These are phyloP conservation scores for Metschnikowia peoriensis DNA, from an alignment of 805 yeast species.

Conservation along the genomic window DNA sequence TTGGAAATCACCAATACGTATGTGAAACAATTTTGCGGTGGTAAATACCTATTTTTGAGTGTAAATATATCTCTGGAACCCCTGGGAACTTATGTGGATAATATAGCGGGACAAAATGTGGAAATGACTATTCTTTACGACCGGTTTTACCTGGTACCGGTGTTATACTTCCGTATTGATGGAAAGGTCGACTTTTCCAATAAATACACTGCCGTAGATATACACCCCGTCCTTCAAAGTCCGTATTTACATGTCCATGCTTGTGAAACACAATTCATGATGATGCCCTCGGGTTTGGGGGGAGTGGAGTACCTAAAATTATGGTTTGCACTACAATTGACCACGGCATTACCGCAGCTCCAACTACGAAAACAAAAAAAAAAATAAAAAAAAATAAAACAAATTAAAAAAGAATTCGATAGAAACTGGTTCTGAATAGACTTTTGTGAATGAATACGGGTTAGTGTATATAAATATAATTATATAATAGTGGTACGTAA, in stretches of 20 bases:
- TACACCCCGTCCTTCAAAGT: slow-evolving; percentile 14
- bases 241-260: slow-evolving; percentile 18
- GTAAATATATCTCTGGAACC: background rate
- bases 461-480: background rate
- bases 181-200: background rate
- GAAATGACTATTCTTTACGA: slow-evolving; percentile 31
- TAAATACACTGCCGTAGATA: slow-evolving; percentile 10
- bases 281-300: slow-evolving; percentile 5
- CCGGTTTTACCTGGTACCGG: slow-evolving; percentile 30
- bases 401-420: too few species aligned
- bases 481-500: slow-evolving; percentile 4
- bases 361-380: slow-evolving; percentile 2
- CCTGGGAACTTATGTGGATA: background rate
- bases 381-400: too few species aligned
- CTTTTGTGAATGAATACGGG: too few species aligned
- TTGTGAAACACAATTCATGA: slow-evolving; percentile 14
- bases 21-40: slow-evolving; percentile 6
- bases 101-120: slow-evolving; percentile 1
- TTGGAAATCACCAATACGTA: slow-evolving; percentile 11
- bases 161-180: slow-evolving; percentile 24
- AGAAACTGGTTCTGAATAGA: too few species aligned
- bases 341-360: slow-evolving; percentile 6
- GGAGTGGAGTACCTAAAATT: slow-evolving; percentile 9
- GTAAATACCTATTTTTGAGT: slow-evolving; percentile 8
- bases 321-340: slow-evolving; percentile 16